These are phyloP conservation scores for Tuber magnatum DNA, from an alignment of 495 filamentous ascomycete genomes.

Conservation along the genomic window DNA sequence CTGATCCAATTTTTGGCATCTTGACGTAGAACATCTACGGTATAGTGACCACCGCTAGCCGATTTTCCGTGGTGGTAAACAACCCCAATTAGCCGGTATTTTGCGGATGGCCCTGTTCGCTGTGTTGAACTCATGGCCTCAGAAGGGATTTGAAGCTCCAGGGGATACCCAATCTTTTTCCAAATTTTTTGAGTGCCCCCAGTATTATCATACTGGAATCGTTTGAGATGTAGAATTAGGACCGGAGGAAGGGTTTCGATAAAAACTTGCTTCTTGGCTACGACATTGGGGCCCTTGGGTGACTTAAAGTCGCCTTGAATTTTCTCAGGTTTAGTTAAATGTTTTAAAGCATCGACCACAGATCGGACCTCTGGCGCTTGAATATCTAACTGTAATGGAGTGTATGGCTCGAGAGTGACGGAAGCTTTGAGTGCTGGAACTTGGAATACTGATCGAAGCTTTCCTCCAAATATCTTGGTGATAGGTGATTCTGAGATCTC, in stretches of 20 bases:
- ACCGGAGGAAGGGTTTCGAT: conserved; percentile 90
- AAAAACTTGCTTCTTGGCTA: conserved; percentile 85
- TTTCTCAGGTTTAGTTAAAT: conserved; percentile 72
- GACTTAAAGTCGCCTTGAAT: conserved; percentile 83
- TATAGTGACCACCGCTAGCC: conserved; percentile 91
- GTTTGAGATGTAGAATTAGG: conserved; percentile 89
- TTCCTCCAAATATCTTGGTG: conserved; percentile 89
- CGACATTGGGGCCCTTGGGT: conserved; percentile 64
- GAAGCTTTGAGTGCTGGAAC: conserved; percentile 82
- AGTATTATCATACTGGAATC: conserved; percentile 89
- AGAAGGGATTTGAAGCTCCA: conserved; percentile 86
- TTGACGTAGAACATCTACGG: conserved; percentile 88
- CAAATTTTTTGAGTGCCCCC: conserved; percentile 94
- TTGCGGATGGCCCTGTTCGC: conserved; percentile 61
- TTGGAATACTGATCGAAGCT: conserved; percentile 78
- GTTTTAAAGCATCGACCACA: conserved; percentile 83
- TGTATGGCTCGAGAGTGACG: conserved; percentile 86
- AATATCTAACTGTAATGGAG: conserved; percentile 92
- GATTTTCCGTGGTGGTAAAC: conserved; percentile 98
- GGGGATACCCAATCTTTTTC: conserved; percentile 93
- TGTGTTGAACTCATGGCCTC: conserved; percentile 79
- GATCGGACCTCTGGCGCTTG: conserved; percentile 74
- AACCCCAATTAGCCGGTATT: conserved; percentile 79
- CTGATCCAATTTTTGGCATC: conserved; percentile 92
- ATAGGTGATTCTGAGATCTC: conserved; percentile 75